Evolutionary conservation across 176 grass and related monocot genomes (phyloP).

Genomic region (Oryza australiensis): DNA sequence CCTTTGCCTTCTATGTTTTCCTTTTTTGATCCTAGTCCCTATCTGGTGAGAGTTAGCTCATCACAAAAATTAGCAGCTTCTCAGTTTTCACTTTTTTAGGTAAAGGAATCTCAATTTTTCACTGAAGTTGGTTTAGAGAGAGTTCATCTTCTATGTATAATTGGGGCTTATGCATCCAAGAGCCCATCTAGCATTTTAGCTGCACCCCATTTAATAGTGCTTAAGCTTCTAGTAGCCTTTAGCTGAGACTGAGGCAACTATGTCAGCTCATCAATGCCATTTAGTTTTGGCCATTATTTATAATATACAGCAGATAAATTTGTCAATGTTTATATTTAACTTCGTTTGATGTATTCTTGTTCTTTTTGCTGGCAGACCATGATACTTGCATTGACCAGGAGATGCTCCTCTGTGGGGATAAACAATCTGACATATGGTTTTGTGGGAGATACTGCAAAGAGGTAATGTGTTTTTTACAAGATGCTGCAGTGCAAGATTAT

Average conservation of each 20-base stretch:
- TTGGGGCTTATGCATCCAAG: slow-evolving; percentile 8
- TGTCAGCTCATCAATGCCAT: neutral
- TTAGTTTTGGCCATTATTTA: slow-evolving; percentile 15
- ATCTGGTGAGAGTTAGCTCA: neutral
- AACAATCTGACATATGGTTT: slow-evolving; percentile 58
- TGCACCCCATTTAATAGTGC: slow-evolving; percentile 1
- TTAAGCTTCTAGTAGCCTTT: slow-evolving; percentile 2
- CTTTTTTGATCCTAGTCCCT: neutral
- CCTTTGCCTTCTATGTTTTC: neutral
- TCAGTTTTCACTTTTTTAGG: neutral
- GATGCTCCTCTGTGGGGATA: slow-evolving; percentile 34
- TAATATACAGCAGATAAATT: slow-evolving; percentile 5
- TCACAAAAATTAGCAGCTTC: neutral
- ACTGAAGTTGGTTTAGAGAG: neutral
- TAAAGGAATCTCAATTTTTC: neutral
- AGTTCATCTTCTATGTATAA: neutral
- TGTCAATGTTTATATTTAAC: slow-evolving; percentile 7
- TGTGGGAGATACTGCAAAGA: slow-evolving; percentile 64
- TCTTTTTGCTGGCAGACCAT: slow-evolving; percentile 61
- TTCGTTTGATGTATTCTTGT: slow-evolving; percentile 32
- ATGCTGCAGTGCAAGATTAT: neutral
- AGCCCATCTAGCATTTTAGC: neutral
- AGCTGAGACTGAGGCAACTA: neutral
- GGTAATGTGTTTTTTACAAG: slow-evolving; percentile 41
- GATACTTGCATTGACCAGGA: slow-evolving; percentile 45